phyloP scores from a whole-genome alignment of 257 asterid genomes.

The Solanum verrucosum region DNA sequence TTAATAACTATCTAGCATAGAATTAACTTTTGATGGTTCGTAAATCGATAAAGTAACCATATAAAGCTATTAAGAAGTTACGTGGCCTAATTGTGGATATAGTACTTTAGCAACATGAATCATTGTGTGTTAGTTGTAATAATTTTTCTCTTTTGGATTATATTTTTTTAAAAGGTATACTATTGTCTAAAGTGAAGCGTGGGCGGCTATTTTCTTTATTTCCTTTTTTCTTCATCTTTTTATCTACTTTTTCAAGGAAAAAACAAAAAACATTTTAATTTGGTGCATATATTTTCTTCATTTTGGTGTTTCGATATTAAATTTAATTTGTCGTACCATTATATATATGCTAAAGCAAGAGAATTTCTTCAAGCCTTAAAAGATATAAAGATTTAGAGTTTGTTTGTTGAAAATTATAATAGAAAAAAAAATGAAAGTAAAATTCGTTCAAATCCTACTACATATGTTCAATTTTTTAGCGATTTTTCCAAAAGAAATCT shows the following conservation, averaged over 20 bases:
- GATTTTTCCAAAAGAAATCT: no score
- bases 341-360: background rate
- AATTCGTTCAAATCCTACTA: background rate
- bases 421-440: no score
- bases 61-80: background rate
- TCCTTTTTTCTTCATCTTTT: background rate
- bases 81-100: background rate
- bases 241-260: background rate
- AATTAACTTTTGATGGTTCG: no score
- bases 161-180: background rate
- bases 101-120: background rate
- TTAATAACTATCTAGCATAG: rapidly evolving
- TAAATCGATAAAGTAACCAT: no score
- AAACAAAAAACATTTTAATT: background rate
- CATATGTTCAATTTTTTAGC: no score
- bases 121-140: background rate
- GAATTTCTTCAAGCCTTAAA: background rate
- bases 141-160: background rate
- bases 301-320: background rate
- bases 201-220: background rate
- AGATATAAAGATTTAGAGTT: no score
- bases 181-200: background rate
- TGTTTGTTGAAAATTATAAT: no score
- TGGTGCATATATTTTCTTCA: background rate
- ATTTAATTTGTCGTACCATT: background rate